Evolutionary conservation across 768 basidiomycete genomes (phyloP), one percentile per base, ranked within the genome.

Genomic region (Lentinus tigrinus): DNA sequence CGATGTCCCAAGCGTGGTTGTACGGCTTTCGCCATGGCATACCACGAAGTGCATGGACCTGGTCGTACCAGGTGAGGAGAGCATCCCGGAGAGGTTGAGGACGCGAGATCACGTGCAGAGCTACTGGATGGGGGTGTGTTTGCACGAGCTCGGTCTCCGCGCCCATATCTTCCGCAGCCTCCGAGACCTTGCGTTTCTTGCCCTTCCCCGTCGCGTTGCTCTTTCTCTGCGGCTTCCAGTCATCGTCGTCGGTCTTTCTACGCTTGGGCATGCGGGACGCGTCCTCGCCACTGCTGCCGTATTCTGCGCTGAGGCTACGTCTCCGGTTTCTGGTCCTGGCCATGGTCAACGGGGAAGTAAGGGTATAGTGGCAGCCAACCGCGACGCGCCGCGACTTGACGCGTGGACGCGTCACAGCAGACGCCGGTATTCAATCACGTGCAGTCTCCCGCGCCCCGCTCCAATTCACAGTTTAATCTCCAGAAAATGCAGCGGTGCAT

Each of bases 1-100:
- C 84, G 3, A 69, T 67, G 42, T 69, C 79, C 62, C 85, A 69
- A 16, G 75, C 74, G 6, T 79, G 75, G 67, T 88, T 77, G 65
- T 82, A 89, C 10, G 79, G 78, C 69, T 90, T 93, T 53, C 95
- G 80, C 95, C 95, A 97, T 0, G 95, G 95, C 94, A 98, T 97
- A 36, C 85, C 84, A 44, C 95, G 82, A 21, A 73, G 73, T 38
- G 82, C 78, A 57, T 84, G 85, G 13, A 89, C 89, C 14, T 71
- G 74, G 36, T 80, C 78, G 67, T 87, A 98, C 94, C 94, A 98
- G 50, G 58, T 51, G 21, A 81, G 65, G n/a, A 92, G 74, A 10
- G 82, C 78, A 51, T 67, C 59, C 24, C 84, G 82, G 31, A 85
- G 71, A 21, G 74, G 58, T 14, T 65, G 70, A 17, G 79, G 69